Base-by-base conservation (phyloP, 441 rosid species). In the Breynia disticha region DNA sequence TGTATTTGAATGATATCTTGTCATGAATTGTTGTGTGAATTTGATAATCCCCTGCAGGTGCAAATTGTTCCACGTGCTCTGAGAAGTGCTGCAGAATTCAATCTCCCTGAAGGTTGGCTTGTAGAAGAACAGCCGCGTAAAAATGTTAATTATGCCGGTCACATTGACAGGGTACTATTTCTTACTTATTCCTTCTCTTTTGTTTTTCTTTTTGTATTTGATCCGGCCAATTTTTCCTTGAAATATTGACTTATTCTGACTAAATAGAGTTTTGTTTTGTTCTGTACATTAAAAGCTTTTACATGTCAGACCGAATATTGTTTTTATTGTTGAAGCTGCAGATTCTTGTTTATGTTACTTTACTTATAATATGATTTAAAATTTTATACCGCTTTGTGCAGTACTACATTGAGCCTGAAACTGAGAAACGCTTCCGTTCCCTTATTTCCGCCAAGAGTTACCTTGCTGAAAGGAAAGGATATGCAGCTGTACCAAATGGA, bases 381-480 rank as follows among this genome's bases (percentile, higher is more conserved):
- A 44, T 16, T 22, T 59, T 55, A 18, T 55, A 37, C 7, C 57
- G 9, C 47, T 52, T 42, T 41, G 52, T 68, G 72, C 75, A 77
- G 85, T 70, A 37, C 65, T 81, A 72, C 67, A 62, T 74, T 71
- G 85, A 84, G 66, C 72, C 78, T 15, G 79, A 59, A 48, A 77
- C 79, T 37, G 78, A 82, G 52, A 59, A 46, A 45, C 70, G 67
- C 4, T 79, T 77, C 43, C 78, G 76, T 50, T 81, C 87, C 28
- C 70, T 65, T 48, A 47, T 50, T 54, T 65, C 83, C 15, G 78
- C 65, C 32, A 67, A 71, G 78, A 77, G 82, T 57, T 69, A 77
- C 61, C 69, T 81, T 46, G 46, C 62, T 53, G 57, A 58, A 53
- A 16, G 19, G 15, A 47, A 54, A 46, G 50, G 28, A 58, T 53